Base-by-base conservation (phyloP, 1,284 basidiomycete genomes). In the Porogramme epimiltina region DNA sequence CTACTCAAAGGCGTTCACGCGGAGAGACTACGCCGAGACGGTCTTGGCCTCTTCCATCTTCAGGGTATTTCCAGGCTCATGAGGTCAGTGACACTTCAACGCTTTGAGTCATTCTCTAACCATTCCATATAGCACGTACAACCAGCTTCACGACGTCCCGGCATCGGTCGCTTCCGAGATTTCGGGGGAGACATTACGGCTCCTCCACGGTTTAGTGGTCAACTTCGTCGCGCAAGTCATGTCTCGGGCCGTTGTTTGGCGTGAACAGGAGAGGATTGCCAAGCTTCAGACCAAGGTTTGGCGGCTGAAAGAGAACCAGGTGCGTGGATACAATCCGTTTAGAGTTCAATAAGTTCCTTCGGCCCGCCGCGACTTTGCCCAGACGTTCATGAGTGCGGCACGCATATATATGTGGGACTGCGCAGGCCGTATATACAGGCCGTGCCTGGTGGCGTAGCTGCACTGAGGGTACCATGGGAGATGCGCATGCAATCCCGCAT, bases 241-340 rank as follows among this genome's bases (percentile, higher is more conserved):
- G 9, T 76, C 78, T 47, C 73, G 73, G 18, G 70, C 77, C 13
- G 75, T 87, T 40, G 70, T 78, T 6, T 70, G 75, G 33, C 76
- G 77, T 41, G 84, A 87, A 58, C 77, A 82, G 54, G 85, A 85
- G 55, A 66, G 71, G 44, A 66, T 68, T 25, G 62, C 82, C 58
- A 87, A 86, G 66, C 68, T 71, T 34, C 75, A 76, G 26, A 79
- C 77, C 36, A 85, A 80, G 59, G 81, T 75, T 3, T 89, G 85
- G 84, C 70, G 74, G 28, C 61, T 76, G 18, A 59, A 52, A 2
- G 54, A 60, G 20, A 62, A 65, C 23, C 58, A 63, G 60, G 67
- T 68, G 31, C 10, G 64, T 51, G 36, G 43, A 13, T 23, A 33
- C 44, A 8, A 40, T 40, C 47, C 43, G 45, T 51, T 31, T 31